These are phyloP conservation scores for Taxillus chinensis DNA, from an alignment of 164 flowering plant genomes.

Conservation along the genomic window DNA sequence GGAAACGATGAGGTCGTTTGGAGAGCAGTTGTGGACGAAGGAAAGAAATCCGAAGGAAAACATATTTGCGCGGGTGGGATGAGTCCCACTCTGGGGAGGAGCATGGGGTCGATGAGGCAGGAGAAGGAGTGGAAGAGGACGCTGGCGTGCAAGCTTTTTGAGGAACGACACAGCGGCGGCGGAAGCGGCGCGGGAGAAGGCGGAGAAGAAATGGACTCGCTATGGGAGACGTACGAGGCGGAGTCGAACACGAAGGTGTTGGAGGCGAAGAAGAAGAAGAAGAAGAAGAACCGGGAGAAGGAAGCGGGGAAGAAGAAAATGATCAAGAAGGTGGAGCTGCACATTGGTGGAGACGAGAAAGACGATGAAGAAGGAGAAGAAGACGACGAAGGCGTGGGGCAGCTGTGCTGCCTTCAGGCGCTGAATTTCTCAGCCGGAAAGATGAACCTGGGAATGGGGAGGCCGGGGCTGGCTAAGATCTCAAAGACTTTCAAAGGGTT, in stretches of 20 bases:
- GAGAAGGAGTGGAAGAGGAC: slow-evolving; percentile 91
- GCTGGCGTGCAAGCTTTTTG: slow-evolving; percentile 82
- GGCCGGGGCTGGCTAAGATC: slow-evolving; percentile 49
- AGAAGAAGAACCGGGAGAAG: slow-evolving; percentile 7
- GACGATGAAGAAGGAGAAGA: slow-evolving; percentile 24
- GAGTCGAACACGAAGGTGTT: slow-evolving; percentile 18
- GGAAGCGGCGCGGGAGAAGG: slow-evolving; percentile 52
- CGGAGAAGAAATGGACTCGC: slow-evolving; percentile 68
- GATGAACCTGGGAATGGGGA: slow-evolving; percentile 74
- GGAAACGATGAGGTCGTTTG: no score
- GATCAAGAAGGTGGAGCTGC: slow-evolving; percentile 5
- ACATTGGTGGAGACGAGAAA: slow-evolving; percentile 21
- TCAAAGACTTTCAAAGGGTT: slow-evolving; percentile 73
- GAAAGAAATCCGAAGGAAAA: no score
- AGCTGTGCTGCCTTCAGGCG: slow-evolving; percentile 78
- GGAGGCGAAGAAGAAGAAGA: slow-evolving; percentile 9
- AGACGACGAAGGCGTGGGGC: slow-evolving; percentile 15
- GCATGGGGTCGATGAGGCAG: slow-evolving; percentile 60
- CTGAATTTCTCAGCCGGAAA: slow-evolving; percentile 73
- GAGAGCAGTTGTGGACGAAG: neutral
- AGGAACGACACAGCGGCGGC: slow-evolving; percentile 53
- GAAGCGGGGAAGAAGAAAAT: slow-evolving; percentile 13
- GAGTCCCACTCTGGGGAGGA: slow-evolving; percentile 20
- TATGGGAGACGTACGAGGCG: slow-evolving; percentile 80
- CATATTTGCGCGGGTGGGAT: neutral